These are phyloP conservation scores for Suhomyces sp. DNA, from an alignment of 805 yeast genomes.

Conservation along the genomic window DNA sequence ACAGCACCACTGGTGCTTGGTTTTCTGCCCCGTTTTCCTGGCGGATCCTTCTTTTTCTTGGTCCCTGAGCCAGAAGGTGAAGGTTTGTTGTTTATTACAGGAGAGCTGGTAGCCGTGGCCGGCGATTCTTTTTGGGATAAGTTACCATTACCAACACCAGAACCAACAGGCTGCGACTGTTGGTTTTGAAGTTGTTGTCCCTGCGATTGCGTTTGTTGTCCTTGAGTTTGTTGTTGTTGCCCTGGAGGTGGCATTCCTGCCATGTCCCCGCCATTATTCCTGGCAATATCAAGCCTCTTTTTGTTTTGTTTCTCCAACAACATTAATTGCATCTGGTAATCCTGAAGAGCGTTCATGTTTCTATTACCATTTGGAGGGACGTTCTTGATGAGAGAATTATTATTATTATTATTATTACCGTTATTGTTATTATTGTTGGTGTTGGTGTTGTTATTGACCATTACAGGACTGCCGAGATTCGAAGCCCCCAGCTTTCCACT, in stretches of 20 bases:
- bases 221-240: constrained; percentile 1
- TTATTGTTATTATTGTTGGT: neutral
- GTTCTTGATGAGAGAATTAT: neutral
- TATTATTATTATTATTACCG: neutral
- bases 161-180: constrained; percentile 9
- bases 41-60: constrained; percentile 30
- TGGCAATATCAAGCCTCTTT: constrained; percentile 55
- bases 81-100: constrained; percentile 31
- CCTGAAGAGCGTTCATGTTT: constrained; percentile 62
- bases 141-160: neutral
- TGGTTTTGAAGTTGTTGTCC: constrained; percentile 1
- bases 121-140: constrained; percentile 20
- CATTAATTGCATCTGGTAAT: constrained; percentile 77
- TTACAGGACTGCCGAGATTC: constrained; percentile 6
- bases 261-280: constrained; percentile 28
- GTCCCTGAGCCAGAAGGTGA: constrained; percentile 24
- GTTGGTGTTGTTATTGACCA: neutral
- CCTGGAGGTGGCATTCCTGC: constrained; percentile 23
- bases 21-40: constrained; percentile 32
- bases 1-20: constrained; percentile 20
- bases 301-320: constrained; percentile 73
- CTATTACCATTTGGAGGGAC: constrained; percentile 11
- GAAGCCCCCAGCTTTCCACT: constrained; percentile 7
- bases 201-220: constrained; percentile 13
- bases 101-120: constrained; percentile 28